Evolutionary conservation across 495 filamentous ascomycete species (phyloP).

Genomic region (Penicillium simplicissimum): DNA sequence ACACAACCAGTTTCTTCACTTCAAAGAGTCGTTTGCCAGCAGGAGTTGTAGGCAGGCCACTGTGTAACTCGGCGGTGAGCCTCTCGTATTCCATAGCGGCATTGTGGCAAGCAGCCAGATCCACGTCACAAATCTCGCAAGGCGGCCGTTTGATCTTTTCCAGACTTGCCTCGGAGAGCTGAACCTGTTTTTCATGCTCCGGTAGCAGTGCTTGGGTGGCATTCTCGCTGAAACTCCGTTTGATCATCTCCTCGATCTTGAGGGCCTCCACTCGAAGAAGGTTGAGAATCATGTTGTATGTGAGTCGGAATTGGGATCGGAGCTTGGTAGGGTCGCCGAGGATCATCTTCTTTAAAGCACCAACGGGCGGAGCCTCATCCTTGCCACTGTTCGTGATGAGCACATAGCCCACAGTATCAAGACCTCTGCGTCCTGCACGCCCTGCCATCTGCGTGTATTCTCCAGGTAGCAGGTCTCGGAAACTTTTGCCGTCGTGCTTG

Average conservation of each 20-base stretch:
- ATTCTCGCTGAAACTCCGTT: slow-evolving; percentile 97
- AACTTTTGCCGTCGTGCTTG: slow-evolving; percentile 89
- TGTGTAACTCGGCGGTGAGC: slow-evolving; percentile 71
- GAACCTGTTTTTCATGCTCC: slow-evolving; percentile 91
- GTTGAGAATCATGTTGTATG: slow-evolving; percentile 99
- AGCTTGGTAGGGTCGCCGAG: slow-evolving; percentile 94
- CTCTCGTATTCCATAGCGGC: slow-evolving; percentile 75
- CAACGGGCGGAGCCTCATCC: slow-evolving; percentile 85
- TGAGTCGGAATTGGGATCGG: slow-evolving; percentile 91
- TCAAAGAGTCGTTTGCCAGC: slow-evolving; percentile 78
- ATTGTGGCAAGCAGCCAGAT: slow-evolving; percentile 75
- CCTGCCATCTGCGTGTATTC: slow-evolving; percentile 99
- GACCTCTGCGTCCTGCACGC: slow-evolving; percentile 86
- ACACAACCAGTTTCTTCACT: slow-evolving; percentile 71
- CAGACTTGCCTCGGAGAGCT: slow-evolving; percentile 88
- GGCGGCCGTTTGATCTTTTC: slow-evolving; percentile 84
- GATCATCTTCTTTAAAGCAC: slow-evolving; percentile 85
- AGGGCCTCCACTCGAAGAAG: slow-evolving; percentile 92
- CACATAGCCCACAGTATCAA: slow-evolving; percentile 89
- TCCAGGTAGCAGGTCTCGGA: slow-evolving; percentile 88
- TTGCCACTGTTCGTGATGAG: slow-evolving; percentile 83
- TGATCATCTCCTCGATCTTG: slow-evolving; percentile 99
- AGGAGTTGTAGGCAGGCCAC: slow-evolving; percentile 68
- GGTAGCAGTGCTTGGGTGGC: slow-evolving; percentile 95
- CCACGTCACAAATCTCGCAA: slow-evolving; percentile 78